phyloP scores from a whole-genome alignment of 441 rosid genomes.

The Eruca vesicaria region DNA sequence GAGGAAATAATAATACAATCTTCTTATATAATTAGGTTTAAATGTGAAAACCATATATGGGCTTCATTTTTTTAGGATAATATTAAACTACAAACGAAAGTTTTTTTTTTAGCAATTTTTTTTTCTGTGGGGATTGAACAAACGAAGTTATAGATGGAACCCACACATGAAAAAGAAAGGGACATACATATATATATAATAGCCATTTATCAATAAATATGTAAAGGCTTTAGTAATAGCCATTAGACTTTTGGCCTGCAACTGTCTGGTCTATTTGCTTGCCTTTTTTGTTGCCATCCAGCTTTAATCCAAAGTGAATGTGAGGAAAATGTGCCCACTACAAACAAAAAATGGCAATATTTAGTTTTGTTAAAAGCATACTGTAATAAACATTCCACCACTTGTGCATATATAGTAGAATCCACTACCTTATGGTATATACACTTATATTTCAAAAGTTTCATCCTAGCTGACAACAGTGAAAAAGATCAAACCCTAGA shows the following conservation, averaged over 20 bases:
- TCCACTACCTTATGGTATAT: slow-evolving; percentile 28
- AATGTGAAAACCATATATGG: slow-evolving; percentile 17
- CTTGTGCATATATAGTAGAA: slow-evolving; percentile 31
- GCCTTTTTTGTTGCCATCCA: slow-evolving; percentile 80
- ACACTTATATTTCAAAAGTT: slow-evolving; percentile 3
- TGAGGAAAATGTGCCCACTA: slow-evolving; percentile 99
- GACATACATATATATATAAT: slow-evolving; percentile 17
- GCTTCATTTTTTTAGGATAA: slow-evolving; percentile 29
- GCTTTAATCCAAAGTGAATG: slow-evolving; percentile 86
- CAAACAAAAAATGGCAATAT: slow-evolving; percentile 10
- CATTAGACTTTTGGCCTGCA: slow-evolving; percentile 65
- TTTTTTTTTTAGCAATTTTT: too few species aligned
- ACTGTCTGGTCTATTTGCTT: slow-evolving; percentile 57
- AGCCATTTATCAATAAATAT: slow-evolving; percentile 5
- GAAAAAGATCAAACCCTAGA: slow-evolving; percentile 18
- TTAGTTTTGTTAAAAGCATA: not conserved
- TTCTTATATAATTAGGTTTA: slow-evolving; percentile 21
- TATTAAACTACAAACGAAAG: slow-evolving; percentile 24
- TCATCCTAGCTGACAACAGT: not conserved
- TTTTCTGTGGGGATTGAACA: too few species aligned
- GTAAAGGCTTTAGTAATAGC: slow-evolving; percentile 49
- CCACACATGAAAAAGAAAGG: slow-evolving; percentile 17
- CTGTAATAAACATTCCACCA: slow-evolving; percentile 28
- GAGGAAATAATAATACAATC: slow-evolving; percentile 2
- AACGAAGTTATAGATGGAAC: slow-evolving; percentile 27